phyloP scores from a whole-genome alignment of 2,329 filamentous ascomycete species.

The Hysterium pulicare region DNA sequence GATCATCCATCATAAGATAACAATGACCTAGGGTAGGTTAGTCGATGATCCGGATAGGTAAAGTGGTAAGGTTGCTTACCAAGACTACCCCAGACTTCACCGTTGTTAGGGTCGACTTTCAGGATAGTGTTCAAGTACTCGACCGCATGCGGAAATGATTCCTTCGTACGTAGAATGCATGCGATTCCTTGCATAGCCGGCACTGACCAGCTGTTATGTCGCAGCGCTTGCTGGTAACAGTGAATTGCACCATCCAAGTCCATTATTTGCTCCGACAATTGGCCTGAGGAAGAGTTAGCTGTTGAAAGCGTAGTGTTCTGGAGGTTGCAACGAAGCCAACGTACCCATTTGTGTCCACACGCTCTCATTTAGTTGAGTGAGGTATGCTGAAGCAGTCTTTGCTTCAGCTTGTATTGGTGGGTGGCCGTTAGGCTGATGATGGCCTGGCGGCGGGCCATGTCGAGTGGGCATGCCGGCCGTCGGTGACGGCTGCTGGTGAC shows the following conservation, averaged over 20 bases:
- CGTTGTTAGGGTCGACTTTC: constrained; percentile 83
- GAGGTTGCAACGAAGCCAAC: constrained; percentile 26
- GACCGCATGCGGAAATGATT: constrained; percentile 90
- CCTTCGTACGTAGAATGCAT: constrained; percentile 82
- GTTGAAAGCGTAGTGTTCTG: constrained; percentile 14
- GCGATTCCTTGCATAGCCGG: constrained; percentile 93
- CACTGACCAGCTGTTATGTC: constrained; percentile 83
- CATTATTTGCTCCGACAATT: constrained; percentile 80
- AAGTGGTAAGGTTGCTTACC: constrained; percentile 52
- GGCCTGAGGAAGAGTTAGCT: constrained; percentile 54
- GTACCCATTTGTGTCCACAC: constrained; percentile 93
- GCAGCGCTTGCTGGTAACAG: constrained; percentile 86
- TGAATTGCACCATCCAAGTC: constrained; percentile 84
- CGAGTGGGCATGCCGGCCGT: constrained; percentile 68
- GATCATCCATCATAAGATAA: constrained; percentile 96
- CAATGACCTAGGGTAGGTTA: constrained; percentile 69
- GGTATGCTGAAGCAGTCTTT: constrained; percentile 67
- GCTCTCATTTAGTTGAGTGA: constrained; percentile 75
- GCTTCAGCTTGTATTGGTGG: constrained; percentile 56
- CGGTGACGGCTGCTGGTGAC: constrained; percentile 74
- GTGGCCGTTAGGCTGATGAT: constrained; percentile 54
- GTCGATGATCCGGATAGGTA: constrained; percentile 1
- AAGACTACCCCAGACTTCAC: constrained; percentile 93
- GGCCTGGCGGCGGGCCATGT: constrained; percentile 63
- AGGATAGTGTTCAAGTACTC: constrained; percentile 90